These are phyloP conservation scores for Cercophora newfieldiana DNA, from an alignment of 495 filamentous ascomycete genomes.

Conservation along the genomic window DNA sequence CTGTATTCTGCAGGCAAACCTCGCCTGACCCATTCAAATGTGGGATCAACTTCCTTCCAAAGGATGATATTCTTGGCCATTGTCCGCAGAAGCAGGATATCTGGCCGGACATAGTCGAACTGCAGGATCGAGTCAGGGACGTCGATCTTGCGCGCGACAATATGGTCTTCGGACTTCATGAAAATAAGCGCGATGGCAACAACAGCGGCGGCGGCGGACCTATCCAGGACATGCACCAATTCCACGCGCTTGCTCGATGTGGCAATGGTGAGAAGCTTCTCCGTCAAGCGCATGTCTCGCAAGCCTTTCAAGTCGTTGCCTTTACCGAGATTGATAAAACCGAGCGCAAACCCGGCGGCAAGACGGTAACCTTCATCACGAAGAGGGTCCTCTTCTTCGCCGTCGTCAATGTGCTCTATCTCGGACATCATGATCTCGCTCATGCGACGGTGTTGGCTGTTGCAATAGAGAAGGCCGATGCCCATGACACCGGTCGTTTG, in stretches of 20 bases:
- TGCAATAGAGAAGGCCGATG: slow-evolving; percentile 90
- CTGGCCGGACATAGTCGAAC: slow-evolving; percentile 92
- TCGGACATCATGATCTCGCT: slow-evolving; percentile 98
- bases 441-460: slow-evolving; percentile 96
- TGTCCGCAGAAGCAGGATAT: slow-evolving; percentile 87
- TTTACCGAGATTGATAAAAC: slow-evolving; percentile 91
- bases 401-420: slow-evolving; percentile 79
- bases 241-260: slow-evolving; percentile 85
- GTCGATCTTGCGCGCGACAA: slow-evolving; percentile 89
- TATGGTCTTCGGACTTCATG: slow-evolving; percentile 91
- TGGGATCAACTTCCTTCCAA: slow-evolving; percentile 79
- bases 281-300: slow-evolving; percentile 90
- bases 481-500: slow-evolving; percentile 98
- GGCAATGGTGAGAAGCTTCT: slow-evolving; percentile 80
- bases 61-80: slow-evolving; percentile 90
- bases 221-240: slow-evolving; percentile 86
- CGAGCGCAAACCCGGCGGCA: slow-evolving; percentile 90
- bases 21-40: slow-evolving; percentile 68
- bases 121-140: slow-evolving; percentile 85
- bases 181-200: slow-evolving; percentile 91
- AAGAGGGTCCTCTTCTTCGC: slow-evolving; percentile 69
- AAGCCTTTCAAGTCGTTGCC: slow-evolving; percentile 85
- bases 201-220: slow-evolving; percentile 85
- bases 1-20: slow-evolving; percentile 72
- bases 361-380: slow-evolving; percentile 93